Conservation (phyloP, 192 early-diverging fungal genomes). For the Mortierella claussenii region DNA sequence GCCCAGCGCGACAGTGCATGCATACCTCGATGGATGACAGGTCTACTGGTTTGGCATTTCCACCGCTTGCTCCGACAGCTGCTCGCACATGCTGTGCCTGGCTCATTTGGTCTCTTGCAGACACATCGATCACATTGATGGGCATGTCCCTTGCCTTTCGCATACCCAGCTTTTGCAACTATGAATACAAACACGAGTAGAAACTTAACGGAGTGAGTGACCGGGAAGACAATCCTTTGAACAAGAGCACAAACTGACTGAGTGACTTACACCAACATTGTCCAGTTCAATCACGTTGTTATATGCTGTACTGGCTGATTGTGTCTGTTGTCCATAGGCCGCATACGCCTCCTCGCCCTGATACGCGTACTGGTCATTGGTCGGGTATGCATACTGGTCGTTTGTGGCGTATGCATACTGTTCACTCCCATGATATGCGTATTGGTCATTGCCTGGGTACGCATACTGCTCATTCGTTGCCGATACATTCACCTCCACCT, state of each 20-base stretch:
- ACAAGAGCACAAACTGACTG: no score
- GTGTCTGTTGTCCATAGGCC: neutral
- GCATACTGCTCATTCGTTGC: constrained; percentile 44
- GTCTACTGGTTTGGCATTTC: constrained; percentile 33
- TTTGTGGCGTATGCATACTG: constrained; percentile 42
- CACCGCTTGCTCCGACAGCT: constrained; percentile 15
- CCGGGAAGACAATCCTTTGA: no score
- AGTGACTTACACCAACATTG: constrained; percentile 27
- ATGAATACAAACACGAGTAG: neutral
- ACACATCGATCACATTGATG: constrained; percentile 40
- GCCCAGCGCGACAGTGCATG: neutral
- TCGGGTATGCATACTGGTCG: constrained; percentile 32
- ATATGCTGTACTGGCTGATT: neutral
- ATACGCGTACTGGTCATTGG: constrained; percentile 25
- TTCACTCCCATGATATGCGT: constrained; percentile 45
- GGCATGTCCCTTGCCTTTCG: constrained; percentile 37
- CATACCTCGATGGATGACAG: constrained; percentile 37
- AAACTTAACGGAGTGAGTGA: no score
- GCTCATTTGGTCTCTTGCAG: constrained; percentile 43
- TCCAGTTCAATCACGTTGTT: constrained; percentile 23
- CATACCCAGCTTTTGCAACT: constrained; percentile 40
- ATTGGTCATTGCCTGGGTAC: constrained; percentile 37
- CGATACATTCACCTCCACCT: constrained; percentile 21
- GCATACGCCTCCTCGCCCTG: constrained; percentile 11
- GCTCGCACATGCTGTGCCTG: constrained; percentile 32